Percentiles rank a stretch among this genome's conserved stretches.
Conservation (phyloP, 116 monocot genomes). For the Cymodocea nodosa region DNA sequence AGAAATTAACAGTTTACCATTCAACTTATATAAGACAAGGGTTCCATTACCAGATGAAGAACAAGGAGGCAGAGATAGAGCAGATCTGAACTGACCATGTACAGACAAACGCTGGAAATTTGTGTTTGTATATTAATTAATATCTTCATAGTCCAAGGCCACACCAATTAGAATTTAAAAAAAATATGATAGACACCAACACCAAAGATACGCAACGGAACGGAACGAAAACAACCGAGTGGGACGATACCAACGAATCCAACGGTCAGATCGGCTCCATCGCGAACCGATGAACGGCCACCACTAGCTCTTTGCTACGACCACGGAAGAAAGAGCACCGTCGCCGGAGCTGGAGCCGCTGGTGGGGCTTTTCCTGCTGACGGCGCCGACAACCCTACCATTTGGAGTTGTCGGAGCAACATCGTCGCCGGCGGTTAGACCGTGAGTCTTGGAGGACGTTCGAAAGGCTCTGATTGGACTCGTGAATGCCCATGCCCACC, state of each 20-base stretch:
- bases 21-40: too few relatives aligned
- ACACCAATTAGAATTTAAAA: background rate
- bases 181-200: background rate
- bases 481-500: slow-evolving; percentile 73
- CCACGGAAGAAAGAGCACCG: background rate
- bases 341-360: background rate
- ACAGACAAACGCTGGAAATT: background rate
- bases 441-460: background rate
- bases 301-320: background rate
- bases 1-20: too few relatives aligned
- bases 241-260: background rate
- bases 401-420: slow-evolving; percentile 2
- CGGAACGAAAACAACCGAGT: background rate
- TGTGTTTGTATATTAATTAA: background rate
- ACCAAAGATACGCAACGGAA: background rate
- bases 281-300: background rate
- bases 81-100: background rate
- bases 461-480: slow-evolving; percentile 68
- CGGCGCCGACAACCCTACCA: background rate
- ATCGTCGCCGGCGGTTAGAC: background rate
- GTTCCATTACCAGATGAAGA: too few relatives aligned
- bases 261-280: background rate
- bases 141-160: background rate
- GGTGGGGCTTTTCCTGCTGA: background rate
- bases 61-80: background rate